Evolutionary conservation across 163 green algal genomes (phyloP).

Genomic region (Prototheca cutis): DNA sequence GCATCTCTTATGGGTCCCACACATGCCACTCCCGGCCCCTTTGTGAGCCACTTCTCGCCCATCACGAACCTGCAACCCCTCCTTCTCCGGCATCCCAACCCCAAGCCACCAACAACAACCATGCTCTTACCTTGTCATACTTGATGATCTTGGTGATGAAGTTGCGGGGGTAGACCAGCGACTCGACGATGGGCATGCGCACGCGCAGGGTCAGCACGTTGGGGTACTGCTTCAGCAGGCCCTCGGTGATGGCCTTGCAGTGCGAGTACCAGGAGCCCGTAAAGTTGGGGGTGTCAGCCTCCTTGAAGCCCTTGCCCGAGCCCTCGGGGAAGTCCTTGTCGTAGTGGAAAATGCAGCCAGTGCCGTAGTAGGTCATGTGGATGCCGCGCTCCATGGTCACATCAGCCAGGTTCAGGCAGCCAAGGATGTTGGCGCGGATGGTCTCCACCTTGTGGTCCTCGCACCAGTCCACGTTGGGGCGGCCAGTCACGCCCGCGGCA

Average conservation of each 20-base stretch:
- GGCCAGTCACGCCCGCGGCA: conserved; percentile 88
- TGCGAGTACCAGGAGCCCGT: conserved; percentile 92
- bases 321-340: conserved; percentile 72
- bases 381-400: conserved; percentile 54
- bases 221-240: conserved; percentile 79
- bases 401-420: conserved; percentile 86
- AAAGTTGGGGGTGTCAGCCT: conserved; percentile 93
- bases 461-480: conserved; percentile 98
- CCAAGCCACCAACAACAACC: too few species aligned
- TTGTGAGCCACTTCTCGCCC: too few species aligned
- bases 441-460: conserved; percentile 92
- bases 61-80: too few species aligned
- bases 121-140: conserved; percentile 65
- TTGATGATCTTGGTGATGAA: conserved; percentile 99
- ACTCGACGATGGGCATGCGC: conserved; percentile 91
- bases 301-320: conserved; percentile 84
- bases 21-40: too few species aligned
- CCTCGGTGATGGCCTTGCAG: conserved; percentile 91
- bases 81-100: not conserved
- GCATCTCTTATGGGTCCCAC: too few species aligned
- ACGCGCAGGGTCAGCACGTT: conserved; percentile 90
- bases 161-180: conserved; percentile 87
- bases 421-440: conserved; percentile 90
- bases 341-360: conserved; percentile 98
- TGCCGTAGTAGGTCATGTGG: conserved; percentile 93